Conservation (phyloP, 805 yeast species). For the Myxozyma geophila region DNA sequence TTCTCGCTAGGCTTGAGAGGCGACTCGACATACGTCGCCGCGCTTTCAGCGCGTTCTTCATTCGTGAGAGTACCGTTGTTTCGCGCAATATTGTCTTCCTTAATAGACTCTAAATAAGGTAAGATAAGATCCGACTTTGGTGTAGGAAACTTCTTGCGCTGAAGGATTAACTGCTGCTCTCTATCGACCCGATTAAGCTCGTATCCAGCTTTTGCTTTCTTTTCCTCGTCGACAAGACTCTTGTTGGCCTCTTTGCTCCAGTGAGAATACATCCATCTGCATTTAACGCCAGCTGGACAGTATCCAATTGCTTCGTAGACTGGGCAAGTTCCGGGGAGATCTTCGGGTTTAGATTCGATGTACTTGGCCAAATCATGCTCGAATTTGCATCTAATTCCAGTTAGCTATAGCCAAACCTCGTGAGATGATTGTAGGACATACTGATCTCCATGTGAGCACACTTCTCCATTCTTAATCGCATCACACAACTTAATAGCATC, state of each 20-base stretch:
- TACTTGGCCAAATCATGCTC: conserved; percentile 76
- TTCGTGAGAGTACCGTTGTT: conserved; percentile 43
- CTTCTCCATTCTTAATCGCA: conserved; percentile 50
- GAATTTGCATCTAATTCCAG: conserved; percentile 58
- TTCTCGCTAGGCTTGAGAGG: conserved; percentile 82
- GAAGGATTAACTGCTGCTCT: conserved; percentile 54
- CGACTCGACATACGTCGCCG: conserved; percentile 69
- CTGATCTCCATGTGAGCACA: conserved; percentile 33
- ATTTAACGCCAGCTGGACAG: conserved; percentile 91
- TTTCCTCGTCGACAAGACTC: conserved; percentile 52
- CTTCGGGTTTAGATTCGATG: conserved; percentile 66
- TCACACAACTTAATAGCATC: conserved; percentile 70
- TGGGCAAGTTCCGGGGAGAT: conserved; percentile 81
- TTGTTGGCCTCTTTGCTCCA: conserved; percentile 51
- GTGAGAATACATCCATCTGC: conserved; percentile 87
- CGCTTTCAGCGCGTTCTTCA: conserved; percentile 38
- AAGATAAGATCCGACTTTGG: conserved; percentile 61
- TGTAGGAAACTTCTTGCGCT: conserved; percentile 66
- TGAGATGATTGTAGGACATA: background rate
- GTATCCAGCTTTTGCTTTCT: conserved; percentile 47
- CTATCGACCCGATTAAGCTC: conserved; percentile 68
- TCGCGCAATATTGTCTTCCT: conserved; percentile 46
- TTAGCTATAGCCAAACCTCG: background rate
- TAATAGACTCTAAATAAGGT: conserved; percentile 66
- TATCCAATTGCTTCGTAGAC: conserved; percentile 79